Percentiles rank a stretch among this genome's conserved stretches.
These are phyloP conservation scores for Rubus idaeus DNA, from an alignment of 306 rosid species.

Conservation along the genomic window DNA sequence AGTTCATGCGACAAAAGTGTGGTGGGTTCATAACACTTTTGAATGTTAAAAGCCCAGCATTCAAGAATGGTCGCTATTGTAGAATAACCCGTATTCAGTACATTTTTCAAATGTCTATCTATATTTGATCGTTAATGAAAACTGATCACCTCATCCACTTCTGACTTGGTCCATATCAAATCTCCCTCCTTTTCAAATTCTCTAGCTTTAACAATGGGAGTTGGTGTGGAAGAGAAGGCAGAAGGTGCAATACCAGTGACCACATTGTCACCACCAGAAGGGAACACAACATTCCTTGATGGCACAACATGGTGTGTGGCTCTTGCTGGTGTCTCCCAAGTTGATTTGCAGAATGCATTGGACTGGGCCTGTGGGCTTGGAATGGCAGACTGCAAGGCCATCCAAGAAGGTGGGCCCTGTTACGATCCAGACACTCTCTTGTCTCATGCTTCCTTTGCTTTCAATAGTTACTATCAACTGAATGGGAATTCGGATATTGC, in stretches of 20 bases:
- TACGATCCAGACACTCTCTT: conserved; percentile 70
- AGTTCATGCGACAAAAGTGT: background rate
- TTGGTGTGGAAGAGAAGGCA: conserved; percentile 57
- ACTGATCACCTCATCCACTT: background rate
- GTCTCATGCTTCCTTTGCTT: conserved; percentile 94
- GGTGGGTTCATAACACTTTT: background rate
- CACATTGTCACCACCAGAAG: conserved; percentile 82
- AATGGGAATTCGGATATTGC: conserved; percentile 96
- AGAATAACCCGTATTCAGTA: background rate
- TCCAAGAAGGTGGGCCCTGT: conserved; percentile 63
- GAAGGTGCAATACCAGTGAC: conserved; percentile 50
- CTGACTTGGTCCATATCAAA: background rate
- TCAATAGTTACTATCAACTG: conserved; percentile 69
- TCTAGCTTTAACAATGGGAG: conserved; percentile 43
- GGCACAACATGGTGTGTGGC: conserved; percentile 97
- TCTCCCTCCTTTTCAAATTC: background rate
- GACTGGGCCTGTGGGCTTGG: conserved; percentile 99
- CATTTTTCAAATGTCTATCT: background rate
- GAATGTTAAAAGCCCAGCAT: too few species aligned
- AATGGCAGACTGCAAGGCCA: conserved; percentile 60
- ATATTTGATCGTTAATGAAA: background rate
- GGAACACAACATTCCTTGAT: conserved; percentile 85
- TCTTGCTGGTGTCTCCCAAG: conserved; percentile 66
- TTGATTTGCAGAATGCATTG: conserved; percentile 81
- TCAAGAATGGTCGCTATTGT: background rate